These are phyloP conservation scores for Kuraishia cidri DNA, from an alignment of 805 yeast genomes.

Conservation along the genomic window DNA sequence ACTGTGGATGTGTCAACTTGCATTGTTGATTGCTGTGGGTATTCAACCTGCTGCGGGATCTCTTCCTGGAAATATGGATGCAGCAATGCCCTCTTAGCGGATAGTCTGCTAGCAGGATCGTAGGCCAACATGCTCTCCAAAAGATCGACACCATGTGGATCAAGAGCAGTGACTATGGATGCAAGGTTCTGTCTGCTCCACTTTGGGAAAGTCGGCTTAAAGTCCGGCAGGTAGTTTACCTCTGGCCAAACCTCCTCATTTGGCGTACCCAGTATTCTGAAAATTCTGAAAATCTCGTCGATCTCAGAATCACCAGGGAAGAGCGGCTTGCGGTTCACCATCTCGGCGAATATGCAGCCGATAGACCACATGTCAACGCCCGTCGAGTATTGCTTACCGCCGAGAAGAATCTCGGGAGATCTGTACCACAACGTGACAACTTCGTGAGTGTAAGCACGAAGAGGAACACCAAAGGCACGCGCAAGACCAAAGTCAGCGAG, in stretches of 20 bases:
- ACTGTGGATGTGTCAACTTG: slow-evolving; percentile 24
- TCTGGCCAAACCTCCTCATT: slow-evolving; percentile 93
- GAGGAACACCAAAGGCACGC: slow-evolving; percentile 94
- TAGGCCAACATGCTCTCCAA: slow-evolving; percentile 72
- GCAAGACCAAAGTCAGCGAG: slow-evolving; percentile 93
- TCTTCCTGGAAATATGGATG: slow-evolving; percentile 82
- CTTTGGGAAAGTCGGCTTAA: slow-evolving; percentile 86
- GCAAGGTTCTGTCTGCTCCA: slow-evolving; percentile 71
- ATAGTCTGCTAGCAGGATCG: slow-evolving; percentile 89
- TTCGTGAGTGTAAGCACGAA: slow-evolving; percentile 95
- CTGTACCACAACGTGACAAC: slow-evolving; percentile 98
- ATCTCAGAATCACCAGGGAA: slow-evolving; percentile 98
- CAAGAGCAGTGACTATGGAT: slow-evolving; percentile 71
- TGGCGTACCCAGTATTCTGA: slow-evolving; percentile 90
- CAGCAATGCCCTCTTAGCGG: slow-evolving; percentile 85
- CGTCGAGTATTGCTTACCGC: slow-evolving; percentile 95
- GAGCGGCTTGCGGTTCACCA: slow-evolving; percentile 91
- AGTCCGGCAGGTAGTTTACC: slow-evolving; percentile 84
- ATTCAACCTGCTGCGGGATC: slow-evolving; percentile 14
- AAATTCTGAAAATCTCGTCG: slow-evolving; percentile 91
- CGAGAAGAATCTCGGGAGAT: slow-evolving; percentile 91
- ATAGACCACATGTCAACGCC: slow-evolving; percentile 99
- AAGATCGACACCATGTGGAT: slow-evolving; percentile 76
- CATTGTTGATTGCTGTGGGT: slow-evolving; percentile 23
- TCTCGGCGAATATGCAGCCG: slow-evolving; percentile 96